A percentile compares a stretch with the other conserved stretches of the same genome.
Conservation (phyloP, 257 asterid species). For the Fraxinus cuspidata region DNA sequence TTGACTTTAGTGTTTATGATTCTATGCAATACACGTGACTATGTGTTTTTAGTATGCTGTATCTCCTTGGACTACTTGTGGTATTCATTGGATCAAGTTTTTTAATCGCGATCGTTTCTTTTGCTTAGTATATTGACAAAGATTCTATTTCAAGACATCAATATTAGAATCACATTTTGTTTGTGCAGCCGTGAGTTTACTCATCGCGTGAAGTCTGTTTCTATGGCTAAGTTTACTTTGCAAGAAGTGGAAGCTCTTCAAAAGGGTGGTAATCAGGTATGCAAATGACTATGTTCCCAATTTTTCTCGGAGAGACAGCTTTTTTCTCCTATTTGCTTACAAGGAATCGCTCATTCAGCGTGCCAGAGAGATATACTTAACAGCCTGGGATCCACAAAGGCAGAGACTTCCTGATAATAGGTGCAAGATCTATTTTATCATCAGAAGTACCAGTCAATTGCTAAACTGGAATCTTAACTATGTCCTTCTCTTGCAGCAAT, state of each 20-base stretch:
- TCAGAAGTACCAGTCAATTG: slow-evolving; percentile 10
- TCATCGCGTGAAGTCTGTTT: slow-evolving; percentile 96
- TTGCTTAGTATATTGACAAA: not conserved
- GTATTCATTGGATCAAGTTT: not conserved
- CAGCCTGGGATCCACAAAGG: slow-evolving; percentile 72
- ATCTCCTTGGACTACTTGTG: not conserved
- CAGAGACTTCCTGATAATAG: slow-evolving; percentile 78
- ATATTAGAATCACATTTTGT: slow-evolving; percentile 13
- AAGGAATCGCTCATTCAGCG: slow-evolving; percentile 55
- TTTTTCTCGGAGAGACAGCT: slow-evolving; percentile 6
- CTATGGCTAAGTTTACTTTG: slow-evolving; percentile 89
- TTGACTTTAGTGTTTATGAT: not conserved
- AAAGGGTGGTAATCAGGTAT: slow-evolving; percentile 91
- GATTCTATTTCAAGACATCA: slow-evolving; percentile 16
- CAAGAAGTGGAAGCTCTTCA: slow-evolving; percentile 98
- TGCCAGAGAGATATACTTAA: slow-evolving; percentile 79
- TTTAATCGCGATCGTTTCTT: not conserved
- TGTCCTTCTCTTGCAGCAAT: slow-evolving; percentile 57
- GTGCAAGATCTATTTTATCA: slow-evolving; percentile 40
- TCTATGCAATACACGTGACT: not conserved
- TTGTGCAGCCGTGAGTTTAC: slow-evolving; percentile 93
- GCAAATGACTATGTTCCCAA: slow-evolving; percentile 21
- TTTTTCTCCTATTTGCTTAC: slow-evolving; percentile 22
- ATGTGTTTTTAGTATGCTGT: not conserved
- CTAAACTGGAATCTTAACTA: not conserved